Percentiles rank a stretch among this genome's conserved stretches.
Conservation (phyloP, 2,329 filamentous ascomycete genomes). For the Paraphoma chrysanthemicola region DNA sequence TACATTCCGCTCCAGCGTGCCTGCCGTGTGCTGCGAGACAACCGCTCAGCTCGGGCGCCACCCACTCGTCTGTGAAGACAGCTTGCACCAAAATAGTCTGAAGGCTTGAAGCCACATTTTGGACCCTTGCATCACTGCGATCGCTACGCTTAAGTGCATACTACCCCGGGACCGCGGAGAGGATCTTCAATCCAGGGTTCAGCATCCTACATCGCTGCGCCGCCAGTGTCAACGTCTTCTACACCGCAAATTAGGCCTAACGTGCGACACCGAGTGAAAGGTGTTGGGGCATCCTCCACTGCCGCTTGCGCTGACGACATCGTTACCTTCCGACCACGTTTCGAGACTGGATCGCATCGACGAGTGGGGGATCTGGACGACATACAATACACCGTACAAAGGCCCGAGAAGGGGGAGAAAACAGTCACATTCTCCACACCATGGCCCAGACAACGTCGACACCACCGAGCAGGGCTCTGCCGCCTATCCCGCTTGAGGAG, state of each 20-base stretch:
- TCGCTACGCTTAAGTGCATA: constrained; percentile 21
- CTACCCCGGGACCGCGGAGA: constrained; percentile 10
- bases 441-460: constrained; percentile 37
- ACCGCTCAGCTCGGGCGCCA: background rate
- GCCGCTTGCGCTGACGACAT: constrained; percentile 3
- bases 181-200: constrained; percentile 25
- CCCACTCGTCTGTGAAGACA: constrained; percentile 1
- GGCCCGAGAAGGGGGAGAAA: background rate
- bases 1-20: constrained; percentile 15
- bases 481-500: constrained; percentile 31
- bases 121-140: constrained; percentile 8
- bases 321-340: background rate
- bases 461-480: constrained; percentile 30
- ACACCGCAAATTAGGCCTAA: constrained; percentile 22
- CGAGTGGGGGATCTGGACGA: background rate
- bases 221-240: constrained; percentile 12
- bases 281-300: background rate
- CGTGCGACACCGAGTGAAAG: constrained; percentile 8
- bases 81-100: constrained; percentile 1
- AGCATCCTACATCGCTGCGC: constrained; percentile 18
- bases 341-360: background rate
- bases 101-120: background rate
- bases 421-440: constrained; percentile 9
- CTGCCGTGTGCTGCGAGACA: constrained; percentile 7
- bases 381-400: background rate